Evolutionary conservation across 352 stramenopile genomes (phyloP).

Genomic region (Elongisporangium undulatum): DNA sequence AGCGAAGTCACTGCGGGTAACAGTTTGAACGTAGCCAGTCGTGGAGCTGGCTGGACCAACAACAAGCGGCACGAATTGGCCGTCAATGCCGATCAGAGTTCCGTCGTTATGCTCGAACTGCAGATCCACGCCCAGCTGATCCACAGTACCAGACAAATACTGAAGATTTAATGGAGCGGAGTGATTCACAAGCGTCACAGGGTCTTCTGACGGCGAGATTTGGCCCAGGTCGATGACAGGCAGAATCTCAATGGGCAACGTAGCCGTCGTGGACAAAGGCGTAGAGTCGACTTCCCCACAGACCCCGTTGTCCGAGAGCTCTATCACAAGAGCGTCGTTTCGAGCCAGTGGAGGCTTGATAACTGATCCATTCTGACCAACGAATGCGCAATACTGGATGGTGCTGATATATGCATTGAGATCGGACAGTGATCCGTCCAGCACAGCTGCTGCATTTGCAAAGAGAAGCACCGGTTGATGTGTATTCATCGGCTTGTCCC

Average conservation of each 20-base stretch:
- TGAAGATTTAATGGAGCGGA: slow-evolving; percentile 5
- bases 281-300: slow-evolving; percentile 8
- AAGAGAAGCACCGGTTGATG: not conserved
- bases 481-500: slow-evolving; percentile 3
- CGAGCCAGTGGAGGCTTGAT: not conserved
- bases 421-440: slow-evolving; percentile 15
- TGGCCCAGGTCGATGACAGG: slow-evolving; percentile 10
- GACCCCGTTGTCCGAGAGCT: slow-evolving; percentile 18
- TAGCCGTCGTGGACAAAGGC: slow-evolving; percentile 6
- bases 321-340: not conserved
- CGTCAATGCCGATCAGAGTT: slow-evolving; percentile 20
- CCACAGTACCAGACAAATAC: slow-evolving; percentile 13
- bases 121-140: slow-evolving; percentile 14
- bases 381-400: slow-evolving; percentile 19
- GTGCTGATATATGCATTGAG: slow-evolving; percentile 13
- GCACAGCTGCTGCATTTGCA: slow-evolving; percentile 2
- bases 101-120: slow-evolving; percentile 15
- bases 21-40: not conserved
- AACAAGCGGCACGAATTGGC: slow-evolving; percentile 1
- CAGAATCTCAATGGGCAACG: slow-evolving; percentile 14
- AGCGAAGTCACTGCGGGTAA: not conserved
- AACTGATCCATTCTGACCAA: not conserved
- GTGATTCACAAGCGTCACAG: slow-evolving; percentile 8
- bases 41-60: not conserved
- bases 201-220: slow-evolving; percentile 3